Evolutionary conservation across 2,329 filamentous ascomycete genomes (phyloP).

Genomic region (Verticillium alfalfae): DNA sequence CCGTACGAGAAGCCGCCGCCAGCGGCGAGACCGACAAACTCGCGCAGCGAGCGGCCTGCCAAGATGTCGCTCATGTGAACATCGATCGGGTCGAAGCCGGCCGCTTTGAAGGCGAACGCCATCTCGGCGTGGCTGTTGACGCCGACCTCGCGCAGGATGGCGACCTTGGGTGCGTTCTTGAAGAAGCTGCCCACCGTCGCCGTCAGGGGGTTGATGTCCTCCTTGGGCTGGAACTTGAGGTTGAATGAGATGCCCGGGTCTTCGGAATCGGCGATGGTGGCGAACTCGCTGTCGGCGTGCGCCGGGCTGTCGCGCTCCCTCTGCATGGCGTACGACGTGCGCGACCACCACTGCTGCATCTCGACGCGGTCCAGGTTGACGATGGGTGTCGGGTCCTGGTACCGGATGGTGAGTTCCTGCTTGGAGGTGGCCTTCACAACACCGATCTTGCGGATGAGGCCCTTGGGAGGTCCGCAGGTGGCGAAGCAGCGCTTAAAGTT

Average conservation of each 20-base stretch:
- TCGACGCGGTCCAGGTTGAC: conserved; percentile 63
- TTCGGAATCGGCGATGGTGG: conserved; percentile 64
- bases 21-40: conserved; percentile 85
- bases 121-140: conserved; percentile 97
- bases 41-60: conserved; percentile 69
- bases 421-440: conserved; percentile 63
- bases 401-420: conserved; percentile 72
- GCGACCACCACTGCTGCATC: conserved; percentile 84
- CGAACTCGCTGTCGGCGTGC: conserved; percentile 80
- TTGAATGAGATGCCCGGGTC: conserved; percentile 84
- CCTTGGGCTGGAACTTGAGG: conserved; percentile 72
- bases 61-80: conserved; percentile 96
- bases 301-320: conserved; percentile 80
- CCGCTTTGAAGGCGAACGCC: conserved; percentile 90
- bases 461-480: conserved; percentile 76
- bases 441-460: conserved; percentile 80
- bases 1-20: conserved; percentile 97
- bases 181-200: conserved; percentile 45
- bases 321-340: conserved; percentile 88
- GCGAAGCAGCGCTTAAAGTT: conserved; percentile 88
- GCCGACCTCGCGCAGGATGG: conserved; percentile 91
- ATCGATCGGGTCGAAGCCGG: conserved; percentile 87
- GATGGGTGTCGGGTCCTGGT: conserved; percentile 58
- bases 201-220: conserved; percentile 66
- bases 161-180: conserved; percentile 64